Evolutionary conservation across 75 land plant genomes (phyloP).

Genomic region (Sequoiadendron giganteum): DNA sequence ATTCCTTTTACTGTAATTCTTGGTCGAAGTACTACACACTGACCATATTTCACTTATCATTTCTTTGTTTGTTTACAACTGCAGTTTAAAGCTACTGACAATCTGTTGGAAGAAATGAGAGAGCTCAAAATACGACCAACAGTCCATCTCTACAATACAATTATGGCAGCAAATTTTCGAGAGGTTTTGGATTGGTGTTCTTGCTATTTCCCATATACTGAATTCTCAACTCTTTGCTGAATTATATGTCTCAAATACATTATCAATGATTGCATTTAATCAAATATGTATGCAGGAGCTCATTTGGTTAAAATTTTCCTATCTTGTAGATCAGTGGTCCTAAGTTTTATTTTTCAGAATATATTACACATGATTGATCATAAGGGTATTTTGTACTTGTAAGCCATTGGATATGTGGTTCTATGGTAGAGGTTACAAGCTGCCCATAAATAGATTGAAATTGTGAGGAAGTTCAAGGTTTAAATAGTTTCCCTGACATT

Average conservation of each 20-base stretch:
- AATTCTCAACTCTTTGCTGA: neutral
- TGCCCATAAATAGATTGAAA: neutral
- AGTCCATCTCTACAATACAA: slow-evolving; percentile 47
- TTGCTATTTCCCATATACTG: neutral
- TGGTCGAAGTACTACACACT: neutral
- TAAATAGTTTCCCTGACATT: neutral
- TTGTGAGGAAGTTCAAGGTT: neutral
- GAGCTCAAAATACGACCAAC: slow-evolving; percentile 33
- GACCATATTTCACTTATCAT: neutral
- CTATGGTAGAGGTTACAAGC: neutral
- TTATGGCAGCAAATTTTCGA: slow-evolving; percentile 49
- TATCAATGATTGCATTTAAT: neutral
- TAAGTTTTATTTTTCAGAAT: neutral
- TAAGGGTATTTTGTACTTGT: neutral
- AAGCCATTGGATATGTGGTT: neutral
- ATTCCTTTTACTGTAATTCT: neutral
- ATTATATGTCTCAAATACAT: neutral
- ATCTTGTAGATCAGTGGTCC: no score
- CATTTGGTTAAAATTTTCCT: neutral
- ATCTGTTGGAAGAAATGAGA: slow-evolving; percentile 22
- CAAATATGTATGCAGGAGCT: neutral
- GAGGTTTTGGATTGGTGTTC: slow-evolving; percentile 26
- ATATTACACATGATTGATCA: neutral
- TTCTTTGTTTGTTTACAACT: neutral
- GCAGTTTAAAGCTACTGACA: slow-evolving; percentile 58